Evolutionary conservation across 495 filamentous ascomycete species (phyloP).

Genomic region (Podospora pseudocomata): DNA sequence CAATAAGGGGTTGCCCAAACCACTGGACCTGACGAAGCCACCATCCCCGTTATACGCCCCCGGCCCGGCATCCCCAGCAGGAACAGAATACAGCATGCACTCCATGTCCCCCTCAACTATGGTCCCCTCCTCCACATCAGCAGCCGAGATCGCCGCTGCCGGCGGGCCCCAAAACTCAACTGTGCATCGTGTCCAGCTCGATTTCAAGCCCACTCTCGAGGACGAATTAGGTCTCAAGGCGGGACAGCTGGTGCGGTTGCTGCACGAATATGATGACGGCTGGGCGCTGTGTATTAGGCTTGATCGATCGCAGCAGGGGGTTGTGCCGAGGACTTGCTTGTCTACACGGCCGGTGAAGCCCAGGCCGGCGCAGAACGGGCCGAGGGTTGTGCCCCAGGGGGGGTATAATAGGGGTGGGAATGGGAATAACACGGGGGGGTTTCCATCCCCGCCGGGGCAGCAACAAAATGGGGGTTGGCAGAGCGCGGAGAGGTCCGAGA

Average conservation of each 20-base stretch:
- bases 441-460: not conserved
- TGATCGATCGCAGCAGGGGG: conserved; percentile 87
- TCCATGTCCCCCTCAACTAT: conserved; percentile 47
- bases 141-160: conserved; percentile 52
- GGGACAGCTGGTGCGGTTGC: conserved; percentile 78
- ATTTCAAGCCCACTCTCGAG: conserved; percentile 88
- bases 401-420: not conserved
- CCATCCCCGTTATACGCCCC: conserved; percentile 23
- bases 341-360: conserved; percentile 91
- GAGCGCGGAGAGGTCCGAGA: not conserved
- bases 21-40: conserved; percentile 50
- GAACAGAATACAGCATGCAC: conserved; percentile 56
- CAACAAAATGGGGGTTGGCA: not conserved
- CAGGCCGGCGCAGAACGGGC: conserved; percentile 49
- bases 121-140: conserved; percentile 43
- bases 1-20: conserved; percentile 38
- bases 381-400: not conserved
- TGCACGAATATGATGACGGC: conserved; percentile 98
- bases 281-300: conserved; percentile 94
- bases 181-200: conserved; percentile 89
- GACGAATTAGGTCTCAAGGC: conserved; percentile 80
- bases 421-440: not conserved
- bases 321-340: conserved; percentile 88
- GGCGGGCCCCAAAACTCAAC: conserved; percentile 53
- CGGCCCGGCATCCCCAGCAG: conserved; percentile 54